Base-by-base conservation (phyloP, 208 protist species). In the Blastocrithidia nonstop region DNA sequence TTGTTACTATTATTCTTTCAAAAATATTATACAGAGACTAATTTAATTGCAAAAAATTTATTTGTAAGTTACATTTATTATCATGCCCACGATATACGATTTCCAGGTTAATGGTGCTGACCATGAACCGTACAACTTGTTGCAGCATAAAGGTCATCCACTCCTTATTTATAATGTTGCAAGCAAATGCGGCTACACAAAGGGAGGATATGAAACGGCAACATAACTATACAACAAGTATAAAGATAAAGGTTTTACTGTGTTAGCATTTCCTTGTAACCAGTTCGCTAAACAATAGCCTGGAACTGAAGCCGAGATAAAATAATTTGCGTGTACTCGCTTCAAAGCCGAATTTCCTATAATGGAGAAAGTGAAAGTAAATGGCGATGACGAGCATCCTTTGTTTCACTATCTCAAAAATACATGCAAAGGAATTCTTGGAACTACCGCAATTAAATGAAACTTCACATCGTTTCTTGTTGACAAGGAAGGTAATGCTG, bases 391-490 rank as follows among this genome's bases (percentile, higher is more conserved):
- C 15, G 66, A 71, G 27, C 60, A 71, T 36, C 85, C 86, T 20
- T 52, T 94, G 22, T 96, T 73, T 54, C 37, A 66, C 20, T 94
- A 76, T 46, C 47, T 96, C 33, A 92, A 96, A 61, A 35, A 65
- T 16, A 32, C 58, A 13, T 38, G 61, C 31, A 57, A 70, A 44
- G 88, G 88, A 21, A 32, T 75, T 19, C 44, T 84, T 15, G 69
- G 72, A 25, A 71, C 54, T 16, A 71, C 64, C 9, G 26, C 65
- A 1, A 76, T 96, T 42, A 95, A 91, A 65, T 95, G 91, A 88
- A 96, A 96, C 62, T 96, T 95, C 65, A 93, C 87, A 2, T 91
- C 83, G 11, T 96, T 96, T 50, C 61, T 95, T 25, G 61, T 84
- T 39, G 66, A 89, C 47, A 45, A 56, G 22, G 60, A 88, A 38